Evolutionary conservation across 176 grass and related monocot species (phyloP).

Genomic region (Ananas comosus): DNA sequence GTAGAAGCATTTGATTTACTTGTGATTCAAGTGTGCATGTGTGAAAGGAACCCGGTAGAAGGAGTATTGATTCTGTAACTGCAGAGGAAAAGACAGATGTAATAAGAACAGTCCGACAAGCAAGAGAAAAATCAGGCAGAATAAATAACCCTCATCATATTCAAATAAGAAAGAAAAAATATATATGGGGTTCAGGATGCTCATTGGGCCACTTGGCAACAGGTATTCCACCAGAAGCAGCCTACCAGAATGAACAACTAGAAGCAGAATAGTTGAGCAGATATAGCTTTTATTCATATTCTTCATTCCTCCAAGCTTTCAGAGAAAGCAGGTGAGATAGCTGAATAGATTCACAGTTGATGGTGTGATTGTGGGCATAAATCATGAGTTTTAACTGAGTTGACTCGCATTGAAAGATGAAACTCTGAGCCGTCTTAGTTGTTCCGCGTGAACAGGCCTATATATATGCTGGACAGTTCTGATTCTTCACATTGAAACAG

Average conservation of each 20-base stretch:
- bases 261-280: constrained; percentile 1
- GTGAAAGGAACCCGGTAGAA: neutral
- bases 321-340: constrained; percentile 2
- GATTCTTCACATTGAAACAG: too few species aligned
- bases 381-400: neutral
- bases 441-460: neutral
- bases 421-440: neutral
- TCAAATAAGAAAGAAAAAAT: neutral
- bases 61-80: constrained; percentile 10
- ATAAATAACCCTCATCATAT: neutral
- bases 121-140: neutral
- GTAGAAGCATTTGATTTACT: constrained; percentile 4
- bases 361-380: neutral
- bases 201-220: constrained; percentile 1
- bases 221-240: neutral
- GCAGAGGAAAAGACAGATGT: neutral
- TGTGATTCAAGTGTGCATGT: constrained; percentile 7
- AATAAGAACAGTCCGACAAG: neutral
- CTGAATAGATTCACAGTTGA: neutral
- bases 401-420: neutral
- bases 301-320: constrained; percentile 7
- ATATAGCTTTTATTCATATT: constrained; percentile 6
- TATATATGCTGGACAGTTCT: too few species aligned
- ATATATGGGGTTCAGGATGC: neutral
- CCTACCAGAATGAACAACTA: neutral